Percentiles rank a stretch among this genome's conserved stretches.
These are phyloP conservation scores for Saccharomycopsis fibuligera DNA, from an alignment of 805 yeast genomes.

Conservation along the genomic window DNA sequence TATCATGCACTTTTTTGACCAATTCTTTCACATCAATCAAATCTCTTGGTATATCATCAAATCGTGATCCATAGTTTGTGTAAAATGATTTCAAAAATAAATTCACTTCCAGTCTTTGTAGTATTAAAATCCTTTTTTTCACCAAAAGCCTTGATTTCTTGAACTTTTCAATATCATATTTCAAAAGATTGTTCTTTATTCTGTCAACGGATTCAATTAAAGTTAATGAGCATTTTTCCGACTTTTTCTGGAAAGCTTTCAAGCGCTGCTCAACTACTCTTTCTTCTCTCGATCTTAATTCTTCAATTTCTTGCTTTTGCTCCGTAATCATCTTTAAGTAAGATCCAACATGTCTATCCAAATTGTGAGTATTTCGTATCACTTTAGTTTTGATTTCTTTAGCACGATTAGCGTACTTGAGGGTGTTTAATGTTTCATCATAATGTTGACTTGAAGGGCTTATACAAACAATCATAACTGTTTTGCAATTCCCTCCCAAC, in stretches of 20 bases:
- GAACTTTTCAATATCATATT: constrained; percentile 28
- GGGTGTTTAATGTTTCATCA: constrained; percentile 87
- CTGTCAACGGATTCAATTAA: constrained; percentile 38
- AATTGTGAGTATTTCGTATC: constrained; percentile 62
- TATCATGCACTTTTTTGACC: constrained; percentile 31
- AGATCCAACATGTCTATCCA: constrained; percentile 79
- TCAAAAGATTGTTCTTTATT: constrained; percentile 29
- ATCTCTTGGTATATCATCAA: constrained; percentile 25
- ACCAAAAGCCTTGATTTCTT: constrained; percentile 32
- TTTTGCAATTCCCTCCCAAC: constrained; percentile 88
- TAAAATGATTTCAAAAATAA: constrained; percentile 22
- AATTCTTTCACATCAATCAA: constrained; percentile 24
- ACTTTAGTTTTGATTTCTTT: constrained; percentile 83
- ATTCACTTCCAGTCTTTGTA: constrained; percentile 37
- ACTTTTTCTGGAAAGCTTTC: constrained; percentile 29
- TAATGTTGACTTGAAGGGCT: constrained; percentile 83
- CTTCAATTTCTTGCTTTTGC: constrained; percentile 69
- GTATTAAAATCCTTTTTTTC: constrained; percentile 35
- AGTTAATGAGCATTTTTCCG: constrained; percentile 35
- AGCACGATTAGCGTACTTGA: constrained; percentile 88
- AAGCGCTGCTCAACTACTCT: constrained; percentile 35
- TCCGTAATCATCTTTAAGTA: constrained; percentile 79
- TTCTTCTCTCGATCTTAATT: constrained; percentile 50
- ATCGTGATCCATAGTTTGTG: constrained; percentile 20
- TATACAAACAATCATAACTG: constrained; percentile 93